These are phyloP conservation scores for Ochromonas danica DNA, from an alignment of 108 stramenopile species.

Conservation along the genomic window DNA sequence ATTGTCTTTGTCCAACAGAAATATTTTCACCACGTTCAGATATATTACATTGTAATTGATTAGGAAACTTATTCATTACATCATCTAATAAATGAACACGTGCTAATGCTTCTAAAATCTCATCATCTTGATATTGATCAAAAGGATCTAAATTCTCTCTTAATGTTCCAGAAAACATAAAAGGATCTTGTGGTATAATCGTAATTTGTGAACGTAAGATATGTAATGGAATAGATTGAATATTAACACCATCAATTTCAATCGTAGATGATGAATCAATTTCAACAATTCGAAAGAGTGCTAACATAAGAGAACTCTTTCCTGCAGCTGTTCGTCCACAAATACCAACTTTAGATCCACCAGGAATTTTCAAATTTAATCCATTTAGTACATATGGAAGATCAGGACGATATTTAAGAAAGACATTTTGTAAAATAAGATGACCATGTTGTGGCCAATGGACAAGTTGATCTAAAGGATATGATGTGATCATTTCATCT, in stretches of 20 bases:
- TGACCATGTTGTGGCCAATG: slow-evolving; percentile 1
- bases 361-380: slow-evolving; percentile 68
- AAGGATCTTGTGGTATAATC: slow-evolving; percentile 98
- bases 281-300: slow-evolving; percentile 64
- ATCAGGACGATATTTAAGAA: slow-evolving; percentile 41
- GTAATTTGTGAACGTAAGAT: slow-evolving; percentile 78
- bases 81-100: neutral
- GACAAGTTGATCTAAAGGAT: neutral
- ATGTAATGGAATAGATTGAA: slow-evolving; percentile 69
- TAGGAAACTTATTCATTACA: neutral
- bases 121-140: slow-evolving; percentile 60
- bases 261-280: slow-evolving; percentile 61
- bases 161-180: slow-evolving; percentile 81
- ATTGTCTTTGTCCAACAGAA: slow-evolving; percentile 78
- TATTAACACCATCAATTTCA: slow-evolving; percentile 88
- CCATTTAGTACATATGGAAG: slow-evolving; percentile 53
- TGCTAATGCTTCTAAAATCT: slow-evolving; percentile 68
- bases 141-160: slow-evolving; percentile 78
- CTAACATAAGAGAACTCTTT: slow-evolving; percentile 59
- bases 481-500: neutral
- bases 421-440: neutral
- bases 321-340: slow-evolving; percentile 75
- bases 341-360: slow-evolving; percentile 80
- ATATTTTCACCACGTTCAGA: slow-evolving; percentile 80
- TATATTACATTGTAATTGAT: neutral